These are phyloP conservation scores for Ascochyta koolunga DNA, from an alignment of 2,329 filamentous ascomycete species.

Conservation along the genomic window DNA sequence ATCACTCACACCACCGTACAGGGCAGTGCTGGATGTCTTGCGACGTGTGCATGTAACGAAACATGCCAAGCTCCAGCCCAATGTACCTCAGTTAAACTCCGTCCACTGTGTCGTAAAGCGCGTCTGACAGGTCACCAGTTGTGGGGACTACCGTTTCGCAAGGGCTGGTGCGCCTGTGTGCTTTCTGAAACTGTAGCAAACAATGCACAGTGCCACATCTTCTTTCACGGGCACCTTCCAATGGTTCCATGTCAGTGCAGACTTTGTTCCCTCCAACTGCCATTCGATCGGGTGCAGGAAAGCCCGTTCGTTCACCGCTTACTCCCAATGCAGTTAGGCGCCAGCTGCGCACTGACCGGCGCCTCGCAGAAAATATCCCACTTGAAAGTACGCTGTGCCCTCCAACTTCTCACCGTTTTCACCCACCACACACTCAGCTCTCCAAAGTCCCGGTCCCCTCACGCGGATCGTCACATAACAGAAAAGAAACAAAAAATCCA, in stretches of 20 bases:
- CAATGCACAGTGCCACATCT: neutral
- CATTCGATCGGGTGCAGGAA: slow-evolving; percentile 15
- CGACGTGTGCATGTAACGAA: neutral
- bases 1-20: neutral
- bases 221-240: neutral
- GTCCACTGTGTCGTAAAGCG: neutral
- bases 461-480: slow-evolving; percentile 43
- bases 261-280: slow-evolving; percentile 7
- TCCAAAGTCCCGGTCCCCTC: slow-evolving; percentile 40
- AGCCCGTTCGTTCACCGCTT: slow-evolving; percentile 20
- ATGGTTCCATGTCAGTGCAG: slow-evolving; percentile 7
- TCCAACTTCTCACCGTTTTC: slow-evolving; percentile 18
- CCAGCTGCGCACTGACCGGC: slow-evolving; percentile 16
- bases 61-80: neutral
- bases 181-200: neutral
- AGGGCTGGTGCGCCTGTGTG: slow-evolving; percentile 1
- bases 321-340: slow-evolving; percentile 20
- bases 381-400: slow-evolving; percentile 13
- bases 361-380: slow-evolving; percentile 21
- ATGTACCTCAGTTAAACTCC: neutral
- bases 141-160: slow-evolving; percentile 4
- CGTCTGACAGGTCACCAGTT: slow-evolving; percentile 4
- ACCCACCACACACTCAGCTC: slow-evolving; percentile 30
- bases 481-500: slow-evolving; percentile 49
- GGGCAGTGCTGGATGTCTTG: neutral